These are phyloP conservation scores for Tolypocladium tundrense DNA, from an alignment of 2,329 filamentous ascomycete genomes.

Conservation along the genomic window DNA sequence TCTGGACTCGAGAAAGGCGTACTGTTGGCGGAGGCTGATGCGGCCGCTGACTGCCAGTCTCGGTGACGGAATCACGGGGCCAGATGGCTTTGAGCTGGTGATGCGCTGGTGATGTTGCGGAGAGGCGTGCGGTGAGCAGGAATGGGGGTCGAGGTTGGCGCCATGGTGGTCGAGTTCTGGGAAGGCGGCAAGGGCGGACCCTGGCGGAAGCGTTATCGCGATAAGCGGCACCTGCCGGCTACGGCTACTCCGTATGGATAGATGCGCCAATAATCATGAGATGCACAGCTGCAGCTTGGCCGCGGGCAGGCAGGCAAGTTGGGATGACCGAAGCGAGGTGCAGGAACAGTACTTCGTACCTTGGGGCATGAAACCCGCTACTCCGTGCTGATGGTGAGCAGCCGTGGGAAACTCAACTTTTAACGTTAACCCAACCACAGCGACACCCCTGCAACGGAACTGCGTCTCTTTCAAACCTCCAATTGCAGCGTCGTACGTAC, in stretches of 20 bases:
- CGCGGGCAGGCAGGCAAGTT: too few relatives aligned
- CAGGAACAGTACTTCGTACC: too few relatives aligned
- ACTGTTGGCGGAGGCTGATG: neutral
- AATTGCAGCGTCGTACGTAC: too few relatives aligned
- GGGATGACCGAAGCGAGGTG: too few relatives aligned
- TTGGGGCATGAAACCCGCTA: too few relatives aligned
- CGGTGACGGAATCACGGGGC: neutral
- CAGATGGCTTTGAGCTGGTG: neutral
- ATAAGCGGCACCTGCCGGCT: neutral
- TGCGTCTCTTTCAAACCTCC: neutral
- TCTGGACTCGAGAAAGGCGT: neutral
- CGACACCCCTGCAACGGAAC: neutral
- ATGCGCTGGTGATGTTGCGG: neutral
- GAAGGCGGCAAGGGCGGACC: too few relatives aligned
- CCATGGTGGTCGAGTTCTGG: neutral
- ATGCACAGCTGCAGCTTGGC: too few relatives aligned
- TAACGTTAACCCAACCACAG: neutral
- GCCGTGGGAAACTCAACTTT: neutral
- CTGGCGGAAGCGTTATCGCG: neutral
- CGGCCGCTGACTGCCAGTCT: neutral
- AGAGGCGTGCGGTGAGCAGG: neutral
- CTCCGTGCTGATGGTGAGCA: too few relatives aligned
- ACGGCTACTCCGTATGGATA: neutral
- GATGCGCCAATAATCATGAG: neutral
- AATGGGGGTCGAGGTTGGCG: neutral